Base-by-base conservation (phyloP, 2,329 filamentous ascomycete species). In the Aspergillus pseudoterreus region DNA sequence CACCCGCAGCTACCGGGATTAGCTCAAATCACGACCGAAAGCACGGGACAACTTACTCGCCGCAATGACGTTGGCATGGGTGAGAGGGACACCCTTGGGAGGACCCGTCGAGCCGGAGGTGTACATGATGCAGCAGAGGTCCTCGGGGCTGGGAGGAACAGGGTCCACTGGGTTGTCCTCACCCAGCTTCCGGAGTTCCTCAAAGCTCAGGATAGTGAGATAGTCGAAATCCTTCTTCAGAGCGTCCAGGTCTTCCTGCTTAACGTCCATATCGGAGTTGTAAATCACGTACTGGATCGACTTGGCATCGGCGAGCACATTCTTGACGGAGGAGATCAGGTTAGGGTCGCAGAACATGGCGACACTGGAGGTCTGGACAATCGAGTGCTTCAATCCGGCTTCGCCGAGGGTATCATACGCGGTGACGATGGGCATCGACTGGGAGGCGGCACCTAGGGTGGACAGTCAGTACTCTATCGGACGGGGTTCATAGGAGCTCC, bases 331-430 rank as follows among this genome's bases (percentile, higher is more conserved):
- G 12, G 78, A 78, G 47, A 88, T 75, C 45, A 96, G 83, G 62
- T 88, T 84, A 8, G 92, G 87, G 67, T 96, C 92, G 56, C 90
- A 81, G 74, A 92, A 96, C 78, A 96, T 92, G 70, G 86, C 86
- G 63, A 84, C 84, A 47, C 90, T 87, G 56, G 84, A 78, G 48
- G 90, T 94, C 74, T 95, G 88, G 19, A 85, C 78, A 57, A 96
- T 82, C 3, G 91, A 95, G 76, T 95, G 91, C 75, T 87, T 84
- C 57, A 96, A 82, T 43, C 91, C 92, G 56, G 86, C 84, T 63
- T 90, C 82, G 49, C 92, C 92, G 42, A 96, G 85, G 27, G 91
- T 95, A 71, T 96, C 92, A 73, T 96, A 96, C 46, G 92, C 91
- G 43, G 92, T 97, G 46, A 96, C 92, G 60, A 96, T 92, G 53